Conservation (phyloP, 345 rosid species). For the Sisymbrium altissimum region DNA sequence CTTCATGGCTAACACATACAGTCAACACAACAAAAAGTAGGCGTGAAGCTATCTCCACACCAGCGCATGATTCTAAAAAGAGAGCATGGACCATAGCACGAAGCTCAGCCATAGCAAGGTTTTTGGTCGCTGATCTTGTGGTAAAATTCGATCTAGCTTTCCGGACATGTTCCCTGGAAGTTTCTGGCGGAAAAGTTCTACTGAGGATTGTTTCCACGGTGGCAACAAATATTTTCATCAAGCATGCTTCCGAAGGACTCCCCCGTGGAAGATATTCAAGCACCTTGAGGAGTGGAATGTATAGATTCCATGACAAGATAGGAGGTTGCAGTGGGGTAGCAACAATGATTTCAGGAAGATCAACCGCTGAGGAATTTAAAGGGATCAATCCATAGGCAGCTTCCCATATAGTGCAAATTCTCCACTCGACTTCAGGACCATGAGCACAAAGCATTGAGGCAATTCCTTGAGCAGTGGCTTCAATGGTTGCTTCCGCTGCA, state of each 20-base stretch:
- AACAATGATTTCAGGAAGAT: conserved; percentile 95
- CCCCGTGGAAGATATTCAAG: conserved; percentile 98
- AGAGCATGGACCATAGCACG: conserved; percentile 98
- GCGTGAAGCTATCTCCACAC: conserved; percentile 91
- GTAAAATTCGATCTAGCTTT: conserved; percentile 51
- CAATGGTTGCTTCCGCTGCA: conserved; percentile 94
- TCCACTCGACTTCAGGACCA: conserved; percentile 99
- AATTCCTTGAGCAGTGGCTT: conserved; percentile 99
- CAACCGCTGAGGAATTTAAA: conserved; percentile 88
- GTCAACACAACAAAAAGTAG: conserved; percentile 91
- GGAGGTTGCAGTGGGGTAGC: conserved; percentile 95
- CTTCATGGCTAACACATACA: conserved; percentile 96
- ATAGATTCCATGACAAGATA: conserved; percentile 84
- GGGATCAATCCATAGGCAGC: conserved; percentile 98
- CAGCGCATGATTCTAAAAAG: conserved; percentile 85
- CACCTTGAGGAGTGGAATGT: conserved; percentile 95
- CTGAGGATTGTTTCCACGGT: conserved; percentile 89
- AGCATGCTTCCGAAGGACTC: conserved; percentile 98
- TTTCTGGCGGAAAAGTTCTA: conserved; percentile 79
- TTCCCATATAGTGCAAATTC: conserved; percentile 99
- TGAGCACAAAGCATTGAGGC: conserved; percentile 99
- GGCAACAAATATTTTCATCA: conserved; percentile 94
- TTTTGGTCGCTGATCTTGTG: conserved; percentile 70
- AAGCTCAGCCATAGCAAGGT: conserved; percentile 91
- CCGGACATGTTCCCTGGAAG: conserved; percentile 48